Evolutionary conservation across 257 asterid species (phyloP), one percentile per base, ranked within the genome.

Genomic region (Scutellaria galericulata): DNA sequence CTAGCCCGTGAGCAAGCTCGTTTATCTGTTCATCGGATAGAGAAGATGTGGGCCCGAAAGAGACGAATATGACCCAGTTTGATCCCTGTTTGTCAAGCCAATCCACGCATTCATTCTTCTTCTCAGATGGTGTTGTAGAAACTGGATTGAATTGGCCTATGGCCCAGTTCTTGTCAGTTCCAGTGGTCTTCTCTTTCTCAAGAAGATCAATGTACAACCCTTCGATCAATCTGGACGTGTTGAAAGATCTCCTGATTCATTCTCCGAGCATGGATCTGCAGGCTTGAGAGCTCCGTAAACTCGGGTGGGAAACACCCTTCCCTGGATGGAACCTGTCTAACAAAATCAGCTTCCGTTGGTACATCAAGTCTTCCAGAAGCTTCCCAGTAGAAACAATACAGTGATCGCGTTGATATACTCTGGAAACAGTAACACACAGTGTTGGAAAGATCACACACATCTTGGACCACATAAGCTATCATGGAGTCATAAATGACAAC

Each of bases 401-500:
- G 79, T 3, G 39, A 83, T 0, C 0, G 83, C 7, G 83, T 88
- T 0, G 96, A 86, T 0, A 83, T 2, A 54, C 88, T 81, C 39
- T 73, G 85, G 64, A 89, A 86, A 11, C 60, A 22, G 62, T 86
- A 89, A 6, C 83, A 71, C 22, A 86, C 92, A 0, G 86, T 82
- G 4, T 86, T 86, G 0, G 79, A 60, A 0, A 83, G 3, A 0
- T 52, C 1, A 3, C 46, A 45, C 15, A 82, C 72, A 50, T 90
- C 96, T 68, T 74, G 86, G 10, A 79, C 76, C 1, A 82, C 82
- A 4, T 81, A 82, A 0, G 78, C 68, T 93, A 85, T 86, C 14
- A 90, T 7, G 9, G 90, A 83, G 72, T 87, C 96, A 41, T 84
- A 78, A 64, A 90, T 63, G 22, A 87, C 76, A 11, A 85, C 74